Evolutionary conservation across 75 land plant species (phyloP).

Genomic region (Isoetes taiwanensis): DNA sequence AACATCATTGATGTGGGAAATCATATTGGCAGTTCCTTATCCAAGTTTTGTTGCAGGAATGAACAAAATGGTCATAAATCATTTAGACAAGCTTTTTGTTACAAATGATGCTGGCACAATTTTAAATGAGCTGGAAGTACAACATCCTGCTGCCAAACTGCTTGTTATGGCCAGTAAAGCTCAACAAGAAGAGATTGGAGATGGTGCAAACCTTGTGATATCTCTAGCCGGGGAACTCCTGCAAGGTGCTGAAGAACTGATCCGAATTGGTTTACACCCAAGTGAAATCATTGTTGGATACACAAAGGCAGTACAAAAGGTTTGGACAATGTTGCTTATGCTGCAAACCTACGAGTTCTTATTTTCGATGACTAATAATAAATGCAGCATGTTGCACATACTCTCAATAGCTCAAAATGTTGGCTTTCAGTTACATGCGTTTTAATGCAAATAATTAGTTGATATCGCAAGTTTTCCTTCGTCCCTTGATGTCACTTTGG

Average conservation of each 20-base stretch:
- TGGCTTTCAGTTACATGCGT: background rate
- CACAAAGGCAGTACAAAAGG: conserved; percentile 65
- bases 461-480: background rate
- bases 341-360: background rate
- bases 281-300: conserved; percentile 95
- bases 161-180: conserved; percentile 88
- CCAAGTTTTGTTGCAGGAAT: conserved; percentile 68
- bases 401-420: background rate
- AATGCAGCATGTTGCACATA: background rate
- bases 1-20: too few species aligned
- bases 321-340: conserved; percentile 1
- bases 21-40: background rate
- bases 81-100: conserved; percentile 93
- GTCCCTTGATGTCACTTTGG: background rate
- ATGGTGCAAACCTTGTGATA: conserved; percentile 83
- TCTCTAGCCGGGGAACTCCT: conserved; percentile 95
- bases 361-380: background rate
- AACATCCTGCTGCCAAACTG: conserved; percentile 96
- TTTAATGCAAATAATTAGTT: too few species aligned
- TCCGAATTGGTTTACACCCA: conserved; percentile 87
- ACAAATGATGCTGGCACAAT: conserved; percentile 99
- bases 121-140: conserved; percentile 92
- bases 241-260: conserved; percentile 92
- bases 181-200: conserved; percentile 97
- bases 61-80: conserved; percentile 99